These are phyloP conservation scores for Irpex sp. DNA, from an alignment of 1,284 basidiomycete species.

Conservation along the genomic window DNA sequence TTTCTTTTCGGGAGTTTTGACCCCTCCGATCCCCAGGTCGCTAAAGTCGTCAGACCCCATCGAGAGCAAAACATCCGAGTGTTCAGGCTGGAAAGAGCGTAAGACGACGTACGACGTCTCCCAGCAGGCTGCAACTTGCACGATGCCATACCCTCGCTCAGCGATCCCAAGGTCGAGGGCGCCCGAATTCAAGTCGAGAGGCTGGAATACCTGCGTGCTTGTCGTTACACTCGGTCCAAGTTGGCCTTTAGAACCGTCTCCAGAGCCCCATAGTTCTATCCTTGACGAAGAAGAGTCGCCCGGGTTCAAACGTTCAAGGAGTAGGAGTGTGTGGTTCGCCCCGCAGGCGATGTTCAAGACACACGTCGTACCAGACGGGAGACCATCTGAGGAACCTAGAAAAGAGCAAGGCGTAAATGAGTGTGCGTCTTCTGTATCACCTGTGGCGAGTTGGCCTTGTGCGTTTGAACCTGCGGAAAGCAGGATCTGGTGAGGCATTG, in stretches of 20 bases:
- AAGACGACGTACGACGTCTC: conserved; percentile 77
- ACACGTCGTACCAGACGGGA: conserved; percentile 19
- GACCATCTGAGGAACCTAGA: conserved; percentile 16
- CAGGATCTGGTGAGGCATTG: conserved; percentile 10
- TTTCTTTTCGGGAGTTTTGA: not conserved
- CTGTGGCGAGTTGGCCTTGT: conserved; percentile 68
- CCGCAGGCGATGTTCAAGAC: conserved; percentile 52
- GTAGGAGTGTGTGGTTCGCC: conserved; percentile 62
- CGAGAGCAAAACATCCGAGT: conserved; percentile 65
- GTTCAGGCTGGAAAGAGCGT: conserved; percentile 25
- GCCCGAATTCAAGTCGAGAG: conserved; percentile 38
- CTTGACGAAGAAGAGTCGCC: conserved; percentile 11
- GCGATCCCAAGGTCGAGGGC: conserved; percentile 22
- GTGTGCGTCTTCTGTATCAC: conserved; percentile 55
- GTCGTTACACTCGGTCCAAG: conserved; percentile 39
- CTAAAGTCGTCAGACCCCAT: conserved; percentile 85
- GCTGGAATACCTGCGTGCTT: conserved; percentile 39
- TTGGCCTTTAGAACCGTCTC: conserved; percentile 61
- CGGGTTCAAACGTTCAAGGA: conserved; percentile 32
- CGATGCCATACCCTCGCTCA: conserved; percentile 31
- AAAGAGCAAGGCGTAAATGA: conserved; percentile 49
- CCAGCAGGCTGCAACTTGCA: conserved; percentile 67
- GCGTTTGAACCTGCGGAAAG: conserved; percentile 74
- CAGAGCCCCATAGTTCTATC: conserved; percentile 62
- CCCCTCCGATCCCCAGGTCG: conserved; percentile 58